Base-by-base conservation (phyloP, 371 early-diverging fungal genomes). In the Mucor velutinosus region DNA sequence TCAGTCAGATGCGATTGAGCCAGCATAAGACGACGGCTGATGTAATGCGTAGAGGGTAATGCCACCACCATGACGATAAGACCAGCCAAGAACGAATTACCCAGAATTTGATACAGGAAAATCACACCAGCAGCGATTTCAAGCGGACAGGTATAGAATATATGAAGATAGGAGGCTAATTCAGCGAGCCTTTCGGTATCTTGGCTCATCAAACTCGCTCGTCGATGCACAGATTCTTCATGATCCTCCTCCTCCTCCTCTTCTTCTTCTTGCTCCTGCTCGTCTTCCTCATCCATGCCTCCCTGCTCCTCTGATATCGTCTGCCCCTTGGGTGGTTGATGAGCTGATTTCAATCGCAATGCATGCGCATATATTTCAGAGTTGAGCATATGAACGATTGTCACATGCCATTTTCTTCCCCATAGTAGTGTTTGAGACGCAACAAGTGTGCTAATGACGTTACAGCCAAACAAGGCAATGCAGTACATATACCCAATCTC, bases 181-280 rank as follows among this genome's bases (percentile, higher is more conserved):
- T 84, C 87, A 14, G 88, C 86, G 14, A 96, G 74, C 47, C 94
- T 84, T 47, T 88, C 87, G 6, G 89, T 79, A 69, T 97, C 97
- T 4, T 93, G 89, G 11, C 93, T 90, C 74, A 95, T 88, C 64
- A 97, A 71, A 74, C 89, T 95, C 43, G 78, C 72, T 27, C 93
- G 66, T 60, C 94, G 79, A 45, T 88, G 83, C 29, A 91, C 92
- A 1, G 73, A 62, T 35, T 73, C 58, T 8, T 75, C 67, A 17
- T 64, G 69, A 39, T 72, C 72, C 17, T 62, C 53, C 23, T 51
- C 62, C 47, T 76, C 72, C 51, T 68, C 62, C 4, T 67, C 57
- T 3, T 69, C 55, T 1, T 70, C 66, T 25, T 68, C 70, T 8
- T 57, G 30, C 27, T 60, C 63, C 5, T 64, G 64, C n/a, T 65